Evolutionary conservation across 2,329 filamentous ascomycete species (phyloP).

Genomic region (Microdochium nivale): DNA sequence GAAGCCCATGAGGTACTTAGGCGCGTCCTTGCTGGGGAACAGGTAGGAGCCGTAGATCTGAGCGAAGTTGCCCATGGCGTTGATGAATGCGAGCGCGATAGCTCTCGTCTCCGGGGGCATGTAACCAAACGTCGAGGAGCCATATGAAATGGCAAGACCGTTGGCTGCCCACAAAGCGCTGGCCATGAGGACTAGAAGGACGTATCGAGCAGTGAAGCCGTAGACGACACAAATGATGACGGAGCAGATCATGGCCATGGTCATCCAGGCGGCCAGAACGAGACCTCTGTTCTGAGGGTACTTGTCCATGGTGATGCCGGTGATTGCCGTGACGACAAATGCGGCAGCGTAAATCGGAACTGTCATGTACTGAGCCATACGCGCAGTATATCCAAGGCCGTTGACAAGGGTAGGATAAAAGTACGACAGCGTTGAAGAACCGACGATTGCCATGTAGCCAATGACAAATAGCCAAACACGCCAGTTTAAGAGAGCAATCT

Average conservation of each 20-base stretch:
- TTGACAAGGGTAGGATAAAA: conserved; percentile 44
- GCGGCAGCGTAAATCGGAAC: conserved; percentile 44
- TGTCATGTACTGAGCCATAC: conserved; percentile 40
- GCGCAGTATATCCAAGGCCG: conserved; percentile 37
- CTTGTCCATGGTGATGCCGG: conserved; percentile 37
- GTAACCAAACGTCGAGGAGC: conserved; percentile 38
- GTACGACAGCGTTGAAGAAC: conserved; percentile 38
- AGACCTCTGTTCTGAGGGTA: conserved; percentile 34
- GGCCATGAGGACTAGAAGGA: conserved; percentile 45
- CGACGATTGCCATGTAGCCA: conserved; percentile 32
- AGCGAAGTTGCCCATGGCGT: conserved; percentile 43
- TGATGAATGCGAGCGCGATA: conserved; percentile 42
- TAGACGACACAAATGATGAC: conserved; percentile 35
- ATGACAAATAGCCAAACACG: conserved; percentile 28
- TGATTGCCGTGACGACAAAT: conserved; percentile 37
- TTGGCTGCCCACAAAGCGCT: conserved; percentile 45
- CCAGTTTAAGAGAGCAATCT: conserved; percentile 26
- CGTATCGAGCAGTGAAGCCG: conserved; percentile 43
- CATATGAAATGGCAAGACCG: conserved; percentile 39
- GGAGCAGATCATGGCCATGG: conserved; percentile 25
- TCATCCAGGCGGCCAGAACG: conserved; percentile 39
- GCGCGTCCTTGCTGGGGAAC: conserved; percentile 15
- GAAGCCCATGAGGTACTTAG: conserved; percentile 13
- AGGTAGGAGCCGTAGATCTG: conserved; percentile 41
- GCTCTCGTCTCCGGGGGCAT: conserved; percentile 41